Conservation (phyloP, 805 yeast genomes). For the Metschnikowia chrysomelidarum region DNA sequence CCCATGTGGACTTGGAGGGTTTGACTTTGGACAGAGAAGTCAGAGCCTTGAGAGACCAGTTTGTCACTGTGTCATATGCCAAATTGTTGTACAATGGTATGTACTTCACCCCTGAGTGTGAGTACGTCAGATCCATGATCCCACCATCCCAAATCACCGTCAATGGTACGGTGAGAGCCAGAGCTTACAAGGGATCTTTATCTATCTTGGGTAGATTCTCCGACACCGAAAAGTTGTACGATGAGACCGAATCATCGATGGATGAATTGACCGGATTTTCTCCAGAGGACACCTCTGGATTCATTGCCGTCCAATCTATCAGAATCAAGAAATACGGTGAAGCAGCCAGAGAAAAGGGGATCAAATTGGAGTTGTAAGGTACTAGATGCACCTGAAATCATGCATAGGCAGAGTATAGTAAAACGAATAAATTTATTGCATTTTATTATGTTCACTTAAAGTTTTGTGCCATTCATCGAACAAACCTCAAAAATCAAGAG, state of each 20-base stretch:
- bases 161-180: constrained; percentile 93
- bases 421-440: neutral
- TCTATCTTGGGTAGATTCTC: constrained; percentile 90
- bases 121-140: constrained; percentile 90
- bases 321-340: constrained; percentile 98
- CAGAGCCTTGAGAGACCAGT: constrained; percentile 92
- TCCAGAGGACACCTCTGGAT: constrained; percentile 96
- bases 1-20: constrained; percentile 97
- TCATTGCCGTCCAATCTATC: constrained; percentile 96
- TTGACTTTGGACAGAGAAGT: constrained; percentile 97
- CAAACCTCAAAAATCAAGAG: neutral
- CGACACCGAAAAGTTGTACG: constrained; percentile 93
- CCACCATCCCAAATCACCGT: constrained; percentile 93
- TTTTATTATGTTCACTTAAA: too few relatives aligned
- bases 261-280: constrained; percentile 98
- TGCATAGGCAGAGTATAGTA: constrained; percentile 3
- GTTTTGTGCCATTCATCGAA: too few relatives aligned
- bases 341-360: constrained; percentile 80
- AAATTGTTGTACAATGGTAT: constrained; percentile 93
- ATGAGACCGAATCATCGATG: constrained; percentile 98
- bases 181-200: constrained; percentile 88
- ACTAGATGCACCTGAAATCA: constrained; percentile 1
- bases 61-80: constrained; percentile 91
- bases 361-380: constrained; percentile 43
- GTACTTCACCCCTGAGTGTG: constrained; percentile 98